These are phyloP conservation scores for Cyberlindnera galapagoensis DNA, from an alignment of 805 yeast species.

Conservation along the genomic window DNA sequence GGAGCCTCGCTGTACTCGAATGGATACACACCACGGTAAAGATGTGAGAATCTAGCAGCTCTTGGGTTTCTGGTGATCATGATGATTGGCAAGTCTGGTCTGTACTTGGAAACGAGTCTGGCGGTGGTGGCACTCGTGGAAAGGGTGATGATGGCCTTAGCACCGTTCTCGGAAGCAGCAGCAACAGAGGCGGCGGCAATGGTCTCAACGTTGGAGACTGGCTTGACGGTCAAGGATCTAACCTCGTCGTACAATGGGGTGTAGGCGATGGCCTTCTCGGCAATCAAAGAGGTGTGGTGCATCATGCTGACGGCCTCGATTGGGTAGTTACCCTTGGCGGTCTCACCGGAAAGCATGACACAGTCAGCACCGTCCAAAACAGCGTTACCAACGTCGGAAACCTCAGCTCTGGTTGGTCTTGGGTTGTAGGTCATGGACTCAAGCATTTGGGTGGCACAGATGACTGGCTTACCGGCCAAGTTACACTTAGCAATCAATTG, in stretches of 20 bases:
- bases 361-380: slow-evolving; percentile 99
- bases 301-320: slow-evolving; percentile 95
- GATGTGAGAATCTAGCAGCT: slow-evolving; percentile 92
- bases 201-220: slow-evolving; percentile 92
- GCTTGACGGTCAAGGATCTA: slow-evolving; percentile 77
- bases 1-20: slow-evolving; percentile 65
- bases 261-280: slow-evolving; percentile 96
- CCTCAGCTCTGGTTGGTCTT: slow-evolving; percentile 99
- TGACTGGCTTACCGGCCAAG: slow-evolving; percentile 98
- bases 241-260: slow-evolving; percentile 78
- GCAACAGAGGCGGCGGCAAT: slow-evolving; percentile 96
- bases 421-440: slow-evolving; percentile 99
- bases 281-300: slow-evolving; percentile 95
- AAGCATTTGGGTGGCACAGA: slow-evolving; percentile 99
- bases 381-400: slow-evolving; percentile 98
- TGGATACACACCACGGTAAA: slow-evolving; percentile 98
- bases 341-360: slow-evolving; percentile 99
- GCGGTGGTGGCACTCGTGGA: slow-evolving; percentile 95
- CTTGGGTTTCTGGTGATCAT: slow-evolving; percentile 95
- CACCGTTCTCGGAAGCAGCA: slow-evolving; percentile 92
- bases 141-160: slow-evolving; percentile 93
- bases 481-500: slow-evolving; percentile 98
- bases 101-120: slow-evolving; percentile 93
- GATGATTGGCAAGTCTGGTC: slow-evolving; percentile 95
- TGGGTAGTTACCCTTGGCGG: slow-evolving; percentile 99